A percentile compares a stretch with the other conserved stretches of the same genome.
These are phyloP conservation scores for Skeletonema menzelii DNA, from an alignment of 108 stramenopile species.

Conservation along the genomic window DNA sequence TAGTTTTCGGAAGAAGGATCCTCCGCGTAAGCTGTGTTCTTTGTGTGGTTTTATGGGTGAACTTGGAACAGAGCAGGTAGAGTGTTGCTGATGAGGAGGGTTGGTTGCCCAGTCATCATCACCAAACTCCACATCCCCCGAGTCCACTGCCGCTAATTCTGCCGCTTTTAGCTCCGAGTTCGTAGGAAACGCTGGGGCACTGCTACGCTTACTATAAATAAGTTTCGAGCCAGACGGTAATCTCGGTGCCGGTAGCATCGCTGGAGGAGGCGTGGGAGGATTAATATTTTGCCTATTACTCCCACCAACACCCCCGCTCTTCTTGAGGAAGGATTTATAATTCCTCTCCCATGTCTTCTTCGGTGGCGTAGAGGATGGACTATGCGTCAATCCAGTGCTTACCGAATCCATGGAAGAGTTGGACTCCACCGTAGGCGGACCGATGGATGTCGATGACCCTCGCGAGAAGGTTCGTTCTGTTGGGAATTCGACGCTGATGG, in stretches of 20 bases:
- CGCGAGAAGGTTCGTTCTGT: background rate
- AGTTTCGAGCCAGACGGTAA: background rate
- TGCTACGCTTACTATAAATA: background rate
- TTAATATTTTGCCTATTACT: background rate
- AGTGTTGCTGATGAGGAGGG: background rate
- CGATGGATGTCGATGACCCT: background rate
- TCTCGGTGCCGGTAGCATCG: background rate
- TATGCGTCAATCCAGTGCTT: constrained; percentile 24
- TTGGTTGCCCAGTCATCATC: background rate
- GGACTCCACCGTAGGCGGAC: background rate
- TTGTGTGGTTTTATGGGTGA: background rate
- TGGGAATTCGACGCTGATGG: background rate
- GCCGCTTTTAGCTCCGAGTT: background rate
- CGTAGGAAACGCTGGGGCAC: background rate
- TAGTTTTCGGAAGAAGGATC: constrained; percentile 24
- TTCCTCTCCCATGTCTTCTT: constrained; percentile 69
- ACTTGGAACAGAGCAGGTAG: background rate
- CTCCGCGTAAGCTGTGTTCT: constrained; percentile 15
- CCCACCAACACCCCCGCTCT: background rate
- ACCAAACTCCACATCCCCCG: background rate
- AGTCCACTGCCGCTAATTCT: background rate
- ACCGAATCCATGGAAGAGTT: constrained; percentile 40
- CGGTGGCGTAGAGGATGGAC: constrained; percentile 51
- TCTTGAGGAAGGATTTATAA: constrained; percentile 54
- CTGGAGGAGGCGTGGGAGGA: background rate